These are phyloP conservation scores for Cercospora beticola DNA, from an alignment of 2,329 filamentous ascomycete species.

Conservation along the genomic window DNA sequence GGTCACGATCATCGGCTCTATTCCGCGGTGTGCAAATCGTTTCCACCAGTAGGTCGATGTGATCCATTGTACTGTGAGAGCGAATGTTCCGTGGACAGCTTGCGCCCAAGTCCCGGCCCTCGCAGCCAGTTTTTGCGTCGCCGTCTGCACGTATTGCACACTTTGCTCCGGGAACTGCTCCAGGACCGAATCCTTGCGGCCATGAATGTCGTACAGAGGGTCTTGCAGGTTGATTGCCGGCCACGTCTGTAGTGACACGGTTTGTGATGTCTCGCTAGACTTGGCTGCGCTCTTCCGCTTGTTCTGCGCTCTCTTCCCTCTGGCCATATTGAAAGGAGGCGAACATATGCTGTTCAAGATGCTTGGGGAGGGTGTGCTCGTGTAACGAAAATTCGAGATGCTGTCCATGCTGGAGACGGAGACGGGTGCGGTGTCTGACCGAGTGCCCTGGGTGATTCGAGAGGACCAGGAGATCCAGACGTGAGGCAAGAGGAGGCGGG, in stretches of 20 bases:
- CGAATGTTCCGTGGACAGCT: background rate
- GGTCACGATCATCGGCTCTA: background rate
- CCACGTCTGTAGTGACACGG: background rate
- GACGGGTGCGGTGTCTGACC: background rate
- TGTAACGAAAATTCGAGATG: background rate
- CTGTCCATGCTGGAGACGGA: background rate
- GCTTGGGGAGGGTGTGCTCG: slow-evolving; percentile 3
- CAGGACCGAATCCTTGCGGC: slow-evolving; percentile 1
- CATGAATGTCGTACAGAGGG: background rate
- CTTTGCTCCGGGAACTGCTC: background rate
- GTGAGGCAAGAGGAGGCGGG: background rate
- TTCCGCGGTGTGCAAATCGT: background rate
- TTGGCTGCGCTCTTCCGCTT: background rate
- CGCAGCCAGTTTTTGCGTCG: background rate
- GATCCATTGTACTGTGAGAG: background rate
- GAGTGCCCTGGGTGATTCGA: background rate
- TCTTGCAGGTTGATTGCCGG: background rate
- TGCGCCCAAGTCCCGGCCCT: background rate
- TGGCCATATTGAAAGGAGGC: slow-evolving; percentile 3
- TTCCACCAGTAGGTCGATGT: slow-evolving; percentile 12
- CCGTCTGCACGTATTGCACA: background rate
- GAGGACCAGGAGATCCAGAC: background rate
- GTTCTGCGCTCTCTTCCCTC: background rate
- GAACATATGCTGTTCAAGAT: slow-evolving; percentile 15
- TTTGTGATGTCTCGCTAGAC: background rate